Evolutionary conservation across 2,329 filamentous ascomycete species (phyloP), one percentile per base, ranked within the genome.

Genomic region (Fonsecaea multimorphosa): DNA sequence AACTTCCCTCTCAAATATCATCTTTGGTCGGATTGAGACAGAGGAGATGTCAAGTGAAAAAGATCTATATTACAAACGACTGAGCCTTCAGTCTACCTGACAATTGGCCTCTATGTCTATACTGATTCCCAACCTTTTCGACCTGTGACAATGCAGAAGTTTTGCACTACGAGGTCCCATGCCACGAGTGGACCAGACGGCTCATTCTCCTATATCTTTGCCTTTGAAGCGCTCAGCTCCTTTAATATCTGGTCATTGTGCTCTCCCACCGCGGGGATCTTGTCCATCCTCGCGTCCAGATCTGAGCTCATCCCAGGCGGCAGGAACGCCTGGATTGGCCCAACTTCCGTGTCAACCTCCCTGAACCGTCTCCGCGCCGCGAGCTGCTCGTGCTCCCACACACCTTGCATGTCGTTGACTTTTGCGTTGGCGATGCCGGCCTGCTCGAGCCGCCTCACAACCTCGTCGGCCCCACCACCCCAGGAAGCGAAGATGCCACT

Each of bases 321-420:
- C 2, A 85, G 72, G 49, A 86, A 73, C 0, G 83, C 81, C 1
- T 81, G 80, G 16, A 86, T 77, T 2, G 22, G 69, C 0, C 85
- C 83, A 1, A 70, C 74, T 0, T 82, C 78, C 0, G 82, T 85
- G 19, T 82, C 73, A 11, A 87, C 76, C 57, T 84, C 74, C 0
- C 81, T 80, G 84, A 84, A 87, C 11, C 85, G 75, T 0, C 76
- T 73, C n/a, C 85, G 75, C 1, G 84, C 83, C 49, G 76, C 72
- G 0, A 86, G 76, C 66, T 86, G 85, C 1, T 81, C 81, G 66
- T 87, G 85, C 0, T 81, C 73, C 84, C 84, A 86, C 0, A 86
- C 77, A 2, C 78, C 82, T 11, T 82, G 76, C 83, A 87, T 85
- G 52, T 84, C 80, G 61, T 85, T 86, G 24, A 86, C 78, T 38